Evolutionary conservation across 2,329 filamentous ascomycete genomes (phyloP), one percentile per base, ranked within the genome.

Genomic region (Lecanosticta acicola): DNA sequence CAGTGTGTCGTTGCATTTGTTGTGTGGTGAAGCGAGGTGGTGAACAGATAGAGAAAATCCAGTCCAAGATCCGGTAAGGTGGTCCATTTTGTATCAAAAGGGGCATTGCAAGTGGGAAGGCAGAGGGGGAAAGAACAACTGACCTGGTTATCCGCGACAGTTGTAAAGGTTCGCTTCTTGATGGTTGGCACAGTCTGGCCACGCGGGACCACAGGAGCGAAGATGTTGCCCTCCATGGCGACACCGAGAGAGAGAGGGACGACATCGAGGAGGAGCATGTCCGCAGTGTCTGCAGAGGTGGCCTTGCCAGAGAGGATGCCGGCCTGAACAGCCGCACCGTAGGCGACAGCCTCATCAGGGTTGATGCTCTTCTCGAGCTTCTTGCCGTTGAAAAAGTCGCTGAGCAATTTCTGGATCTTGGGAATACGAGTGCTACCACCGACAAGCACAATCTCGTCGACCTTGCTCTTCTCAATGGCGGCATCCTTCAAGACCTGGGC

Each of bases 361-460:
- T 98, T 98, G 79, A 97, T 97, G 79, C 87, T 93, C 76, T 96
- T 97, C 83, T 97, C 91, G 60, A 96, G 87, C 85, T 98, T 96
- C 88, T 98, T 98, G 75, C 90, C 90, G 71, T 94, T 87, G 78
- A 98, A 98, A 82, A 90, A 96, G 75, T 98, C 93, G 76, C 84
- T 90, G 60, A 98, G 84, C 59, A 98, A 85, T 83, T 97, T 97
- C 84, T 98, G 93, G 72, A 98, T 94, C 71, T 84, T 83, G 67
- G 93, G 93, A 63, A 98, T 98, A 88, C 93, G 93, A 66, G 93
- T 98, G 56, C 90, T 96, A 63, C 93, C 93, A 83, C 93, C 93
- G 67, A 98, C 93, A 66, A 98, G 86, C 64, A 98, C 93, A 59
- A 98, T 95, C 80, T 98, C 93, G 69, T 97, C 89, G 65, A 98